Base-by-base conservation (phyloP, 768 basidiomycete genomes). In the Xerocomellus dryophilus region DNA sequence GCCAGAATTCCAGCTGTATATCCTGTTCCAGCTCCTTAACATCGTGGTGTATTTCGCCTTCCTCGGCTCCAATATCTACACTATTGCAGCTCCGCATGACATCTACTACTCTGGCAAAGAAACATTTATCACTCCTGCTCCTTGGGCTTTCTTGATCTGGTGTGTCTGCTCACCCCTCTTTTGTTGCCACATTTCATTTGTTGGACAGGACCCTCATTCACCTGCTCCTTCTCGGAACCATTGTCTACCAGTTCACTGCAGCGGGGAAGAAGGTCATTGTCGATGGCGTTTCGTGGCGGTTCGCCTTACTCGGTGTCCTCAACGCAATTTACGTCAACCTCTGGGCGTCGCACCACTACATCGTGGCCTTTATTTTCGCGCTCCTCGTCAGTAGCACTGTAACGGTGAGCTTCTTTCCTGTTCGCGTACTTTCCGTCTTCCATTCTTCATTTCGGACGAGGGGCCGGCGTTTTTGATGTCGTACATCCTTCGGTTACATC, bases 91-190 rank as follows among this genome's bases (percentile, higher is more conserved):
- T 2, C 90, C 90, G 1, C 78, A 81, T 39, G 84, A 81, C 58
- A 78, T 84, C 47, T 91, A 92, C 73, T 83, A 78, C 66, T 71
- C 76, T 59, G 84, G 83, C 42, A 92, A 92, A 69, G 85, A 89
- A 61, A 97, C 95, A 0, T 98, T 94, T 71, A 76, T 98, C 53
- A 97, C 94, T 2, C 96, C 96, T n/a, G 90, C 92, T 23, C 84
- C 86, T 25, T 97, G 90, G 84, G 88, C 90, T 2, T 96, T 93
- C 76, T 81, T 88, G 75, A 88, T 94, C 67, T 96, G 93, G 92
- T 88, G 51, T 39, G 77, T 67, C 17, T 32, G 21, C 23, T 44
- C 42, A 20, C 42, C 43, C 34, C 35, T 21, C 11, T 17, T 43
- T 41, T 18, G 34, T 41, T 39, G 47, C 40, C 31, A 41, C 50